Conservation (phyloP, 441 rosid genomes). For the Macaranga tanarius region DNA sequence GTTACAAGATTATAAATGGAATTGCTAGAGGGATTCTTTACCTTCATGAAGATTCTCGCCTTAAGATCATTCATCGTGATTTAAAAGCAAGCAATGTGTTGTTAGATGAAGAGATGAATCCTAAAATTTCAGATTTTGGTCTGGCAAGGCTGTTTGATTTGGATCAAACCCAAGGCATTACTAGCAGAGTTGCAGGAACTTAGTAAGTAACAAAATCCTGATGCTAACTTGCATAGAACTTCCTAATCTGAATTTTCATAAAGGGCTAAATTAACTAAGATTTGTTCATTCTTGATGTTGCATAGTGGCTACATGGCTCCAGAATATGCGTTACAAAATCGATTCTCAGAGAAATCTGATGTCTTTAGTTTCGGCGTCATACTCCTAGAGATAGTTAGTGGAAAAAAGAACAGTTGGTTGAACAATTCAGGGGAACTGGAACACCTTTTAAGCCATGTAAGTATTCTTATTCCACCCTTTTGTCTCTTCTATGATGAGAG, state of each 20-base stretch:
- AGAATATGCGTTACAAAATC: conserved; percentile 53
- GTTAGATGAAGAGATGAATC: conserved; percentile 47
- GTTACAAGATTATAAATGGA: conserved; percentile 26
- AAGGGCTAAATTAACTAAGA: not conserved
- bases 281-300: not conserved
- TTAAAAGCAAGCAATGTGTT: conserved; percentile 49
- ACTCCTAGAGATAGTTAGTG: conserved; percentile 33
- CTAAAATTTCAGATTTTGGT: conserved; percentile 61
- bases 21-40: conserved; percentile 29
- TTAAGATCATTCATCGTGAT: conserved; percentile 30
- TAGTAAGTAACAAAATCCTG: conserved; percentile 35
- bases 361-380: conserved; percentile 62
- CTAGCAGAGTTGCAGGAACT: conserved; percentile 54
- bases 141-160: conserved; percentile 59
- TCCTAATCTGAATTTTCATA: not conserved
- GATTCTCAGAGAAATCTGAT: conserved; percentile 55
- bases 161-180: conserved; percentile 46
- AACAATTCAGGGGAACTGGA: conserved; percentile 19
- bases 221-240: not conserved
- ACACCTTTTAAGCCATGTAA: conserved; percentile 8
- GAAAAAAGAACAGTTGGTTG: conserved; percentile 54
- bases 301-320: conserved; percentile 35
- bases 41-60: conserved; percentile 58
- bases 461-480: not conserved
- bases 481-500: too few species aligned